Evolutionary conservation across 768 basidiomycete species (phyloP).

Genomic region (Leccinum pellstonianum): DNA sequence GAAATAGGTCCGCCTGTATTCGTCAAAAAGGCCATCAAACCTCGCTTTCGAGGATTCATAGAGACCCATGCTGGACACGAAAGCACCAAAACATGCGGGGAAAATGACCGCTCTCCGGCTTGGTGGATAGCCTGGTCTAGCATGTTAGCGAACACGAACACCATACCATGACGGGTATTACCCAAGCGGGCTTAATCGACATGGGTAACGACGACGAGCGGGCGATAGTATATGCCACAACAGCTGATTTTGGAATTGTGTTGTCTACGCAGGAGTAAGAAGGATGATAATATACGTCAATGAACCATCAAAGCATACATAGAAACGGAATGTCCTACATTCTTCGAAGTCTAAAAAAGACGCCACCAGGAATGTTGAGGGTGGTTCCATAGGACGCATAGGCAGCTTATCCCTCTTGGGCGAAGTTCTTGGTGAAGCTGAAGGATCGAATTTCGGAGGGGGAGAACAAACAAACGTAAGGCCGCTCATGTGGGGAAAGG

Average conservation of each 20-base stretch:
- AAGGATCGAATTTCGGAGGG: conserved; percentile 27
- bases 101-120: conserved; percentile 40
- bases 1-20: conserved; percentile 45
- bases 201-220: conserved; percentile 31
- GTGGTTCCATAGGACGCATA: conserved; percentile 25
- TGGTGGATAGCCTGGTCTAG: conserved; percentile 22
- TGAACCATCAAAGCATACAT: not conserved
- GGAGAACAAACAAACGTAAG: conserved; percentile 48
- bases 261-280: conserved; percentile 40
- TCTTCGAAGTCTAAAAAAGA: conserved; percentile 60
- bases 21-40: conserved; percentile 48
- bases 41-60: conserved; percentile 30
- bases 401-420: conserved; percentile 29
- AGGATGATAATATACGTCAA: conserved; percentile 26
- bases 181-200: conserved; percentile 39
- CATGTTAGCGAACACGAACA: conserved; percentile 4
- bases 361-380: conserved; percentile 47
- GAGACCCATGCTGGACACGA: conserved; percentile 37
- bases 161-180: conserved; percentile 18
- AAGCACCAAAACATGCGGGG: conserved; percentile 46
- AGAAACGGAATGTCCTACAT: conserved; percentile 41
- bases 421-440: conserved; percentile 25
- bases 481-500: conserved; percentile 38
- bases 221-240: conserved; percentile 32
- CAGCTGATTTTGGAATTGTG: conserved; percentile 37